A percentile compares a stretch with the other conserved stretches of the same genome.
These are phyloP conservation scores for Periconia sp. DNA, from an alignment of 2,329 filamentous ascomycete genomes.

Conservation along the genomic window DNA sequence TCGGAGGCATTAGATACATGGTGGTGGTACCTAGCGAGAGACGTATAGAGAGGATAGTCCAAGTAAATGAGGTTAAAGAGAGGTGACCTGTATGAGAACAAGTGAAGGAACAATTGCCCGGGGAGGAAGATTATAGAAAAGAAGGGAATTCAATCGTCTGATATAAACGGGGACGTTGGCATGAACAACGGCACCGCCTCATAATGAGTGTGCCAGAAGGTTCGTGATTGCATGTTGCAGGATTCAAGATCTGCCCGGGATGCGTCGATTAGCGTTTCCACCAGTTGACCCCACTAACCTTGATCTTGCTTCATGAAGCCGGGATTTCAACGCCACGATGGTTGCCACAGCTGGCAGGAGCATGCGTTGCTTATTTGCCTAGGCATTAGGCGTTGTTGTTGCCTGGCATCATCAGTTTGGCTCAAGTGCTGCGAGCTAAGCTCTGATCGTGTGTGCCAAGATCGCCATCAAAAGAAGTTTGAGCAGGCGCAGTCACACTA, in stretches of 20 bases:
- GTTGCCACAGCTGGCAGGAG: neutral
- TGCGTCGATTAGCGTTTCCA: neutral
- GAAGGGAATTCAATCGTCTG: neutral
- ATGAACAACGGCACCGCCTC: neutral
- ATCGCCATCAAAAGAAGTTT: neutral
- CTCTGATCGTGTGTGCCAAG: neutral
- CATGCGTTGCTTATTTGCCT: neutral
- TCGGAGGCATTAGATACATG: conserved; percentile 23
- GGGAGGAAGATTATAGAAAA: neutral
- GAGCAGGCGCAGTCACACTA: neutral
- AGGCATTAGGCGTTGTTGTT: neutral
- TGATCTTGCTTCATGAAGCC: neutral
- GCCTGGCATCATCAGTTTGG: neutral
- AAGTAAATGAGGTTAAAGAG: neutral
- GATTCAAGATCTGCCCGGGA: neutral
- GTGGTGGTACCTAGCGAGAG: too few species aligned
- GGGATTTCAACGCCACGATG: neutral
- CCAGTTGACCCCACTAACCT: too few species aligned
- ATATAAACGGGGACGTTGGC: neutral
- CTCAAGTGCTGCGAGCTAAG: neutral
- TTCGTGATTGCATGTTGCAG: neutral
- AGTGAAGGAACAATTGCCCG: neutral
- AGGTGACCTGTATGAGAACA: neutral
- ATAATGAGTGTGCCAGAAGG: neutral
- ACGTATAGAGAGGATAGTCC: too few species aligned